Conservation (phyloP, 306 rosid genomes). For the Morella rubra region DNA sequence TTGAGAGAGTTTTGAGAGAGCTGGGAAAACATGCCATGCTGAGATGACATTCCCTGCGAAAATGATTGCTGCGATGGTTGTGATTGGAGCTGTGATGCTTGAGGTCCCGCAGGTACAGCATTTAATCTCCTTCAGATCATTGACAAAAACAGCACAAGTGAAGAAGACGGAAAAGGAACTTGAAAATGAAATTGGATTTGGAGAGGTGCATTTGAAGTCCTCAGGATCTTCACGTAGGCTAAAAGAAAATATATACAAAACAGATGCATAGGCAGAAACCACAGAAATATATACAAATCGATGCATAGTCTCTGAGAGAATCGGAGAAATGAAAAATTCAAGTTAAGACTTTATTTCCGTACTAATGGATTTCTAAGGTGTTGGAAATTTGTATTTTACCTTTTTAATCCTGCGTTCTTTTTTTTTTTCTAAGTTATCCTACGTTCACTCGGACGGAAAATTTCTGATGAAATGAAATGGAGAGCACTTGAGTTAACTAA, state of each 20-base stretch:
- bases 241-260: not conserved
- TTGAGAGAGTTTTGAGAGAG: slow-evolving; percentile 78
- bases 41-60: slow-evolving; percentile 87
- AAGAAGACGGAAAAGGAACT: not conserved
- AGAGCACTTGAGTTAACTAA: not conserved
- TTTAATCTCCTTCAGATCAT: slow-evolving; percentile 49
- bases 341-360: not conserved
- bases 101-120: slow-evolving; percentile 53
- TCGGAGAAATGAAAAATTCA: not conserved
- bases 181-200: not conserved
- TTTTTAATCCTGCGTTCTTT: too few relatives aligned
- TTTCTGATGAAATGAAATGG: not conserved
- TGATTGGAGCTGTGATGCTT: slow-evolving; percentile 75
- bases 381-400: not conserved
- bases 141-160: slow-evolving; percentile 12
- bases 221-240: not conserved
- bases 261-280: not conserved
- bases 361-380: not conserved
- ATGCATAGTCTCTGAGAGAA: not conserved
- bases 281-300: not conserved
- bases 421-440: too few relatives aligned
- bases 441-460: slow-evolving; percentile 17
- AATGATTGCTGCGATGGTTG: slow-evolving; percentile 85
- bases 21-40: slow-evolving; percentile 73
- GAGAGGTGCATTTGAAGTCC: not conserved